Evolutionary conservation across 495 filamentous ascomycete species (phyloP).

Genomic region (Xylaria curta): DNA sequence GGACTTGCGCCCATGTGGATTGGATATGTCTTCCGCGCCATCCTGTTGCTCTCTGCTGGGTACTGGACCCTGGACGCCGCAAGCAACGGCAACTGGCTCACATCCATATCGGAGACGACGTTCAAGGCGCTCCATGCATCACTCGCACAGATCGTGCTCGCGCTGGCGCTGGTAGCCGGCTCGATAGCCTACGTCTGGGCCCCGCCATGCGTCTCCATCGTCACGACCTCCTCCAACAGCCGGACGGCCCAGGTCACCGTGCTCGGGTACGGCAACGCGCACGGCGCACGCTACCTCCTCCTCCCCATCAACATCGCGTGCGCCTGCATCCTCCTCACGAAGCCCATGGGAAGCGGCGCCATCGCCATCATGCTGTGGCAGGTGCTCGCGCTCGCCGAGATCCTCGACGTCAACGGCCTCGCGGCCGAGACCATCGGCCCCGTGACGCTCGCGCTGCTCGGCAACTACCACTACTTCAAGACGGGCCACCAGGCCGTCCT

Average conservation of each 20-base stretch:
- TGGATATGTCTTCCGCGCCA: constrained; percentile 75
- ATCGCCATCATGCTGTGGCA: constrained; percentile 82
- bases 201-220: constrained; percentile 74
- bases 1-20: constrained; percentile 85
- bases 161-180: constrained; percentile 70
- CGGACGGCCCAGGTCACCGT: constrained; percentile 67
- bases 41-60: constrained; percentile 74
- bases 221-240: constrained; percentile 46
- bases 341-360: constrained; percentile 91
- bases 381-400: constrained; percentile 85
- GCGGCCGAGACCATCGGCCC: constrained; percentile 78
- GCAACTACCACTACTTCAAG: constrained; percentile 94
- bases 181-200: constrained; percentile 75
- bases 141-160: constrained; percentile 76
- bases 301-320: constrained; percentile 78
- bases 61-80: constrained; percentile 93
- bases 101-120: constrained; percentile 55
- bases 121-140: constrained; percentile 77
- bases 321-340: constrained; percentile 80
- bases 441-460: constrained; percentile 80
- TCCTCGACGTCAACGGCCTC: constrained; percentile 79
- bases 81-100: constrained; percentile 87
- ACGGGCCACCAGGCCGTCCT: constrained; percentile 95
- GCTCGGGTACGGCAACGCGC: constrained; percentile 87
- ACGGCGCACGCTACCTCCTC: constrained; percentile 90